Conservation (phyloP, 345 rosid species). For the Hibiscus mutabilis region DNA sequence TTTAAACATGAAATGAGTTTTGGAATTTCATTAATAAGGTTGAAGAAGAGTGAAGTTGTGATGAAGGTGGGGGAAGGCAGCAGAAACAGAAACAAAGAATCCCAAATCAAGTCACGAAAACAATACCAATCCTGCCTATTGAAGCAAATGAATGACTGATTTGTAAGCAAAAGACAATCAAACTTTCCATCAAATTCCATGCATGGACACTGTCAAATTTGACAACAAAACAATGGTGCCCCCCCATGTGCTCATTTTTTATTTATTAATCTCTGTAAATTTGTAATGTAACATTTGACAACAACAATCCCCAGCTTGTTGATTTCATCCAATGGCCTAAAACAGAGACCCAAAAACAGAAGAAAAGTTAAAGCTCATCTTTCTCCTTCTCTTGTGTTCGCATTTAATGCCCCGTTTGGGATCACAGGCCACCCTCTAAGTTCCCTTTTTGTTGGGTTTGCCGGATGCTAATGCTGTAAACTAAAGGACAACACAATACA, state of each 20-base stretch:
- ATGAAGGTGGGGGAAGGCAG: too few species aligned
- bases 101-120: not conserved
- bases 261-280: not conserved
- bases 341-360: too few species aligned
- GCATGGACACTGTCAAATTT: not conserved
- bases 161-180: not conserved
- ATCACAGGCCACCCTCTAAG: too few species aligned
- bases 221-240: not conserved
- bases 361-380: not conserved
- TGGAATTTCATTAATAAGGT: too few species aligned
- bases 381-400: not conserved
- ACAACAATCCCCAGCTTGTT: not conserved
- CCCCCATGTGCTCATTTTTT: not conserved
- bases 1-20: too few species aligned
- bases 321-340: too few species aligned
- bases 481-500: constrained; percentile 31
- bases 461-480: constrained; percentile 16
- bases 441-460: constrained; percentile 3
- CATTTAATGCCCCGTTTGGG: not conserved
- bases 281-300: not conserved
- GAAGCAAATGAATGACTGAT: not conserved
- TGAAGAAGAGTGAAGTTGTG: too few species aligned
- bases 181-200: not conserved
- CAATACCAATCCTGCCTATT: not conserved
- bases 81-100: not conserved